Evolutionary conservation across 208 protist species (phyloP).

Genomic region (Trypanosoma boissoni): DNA sequence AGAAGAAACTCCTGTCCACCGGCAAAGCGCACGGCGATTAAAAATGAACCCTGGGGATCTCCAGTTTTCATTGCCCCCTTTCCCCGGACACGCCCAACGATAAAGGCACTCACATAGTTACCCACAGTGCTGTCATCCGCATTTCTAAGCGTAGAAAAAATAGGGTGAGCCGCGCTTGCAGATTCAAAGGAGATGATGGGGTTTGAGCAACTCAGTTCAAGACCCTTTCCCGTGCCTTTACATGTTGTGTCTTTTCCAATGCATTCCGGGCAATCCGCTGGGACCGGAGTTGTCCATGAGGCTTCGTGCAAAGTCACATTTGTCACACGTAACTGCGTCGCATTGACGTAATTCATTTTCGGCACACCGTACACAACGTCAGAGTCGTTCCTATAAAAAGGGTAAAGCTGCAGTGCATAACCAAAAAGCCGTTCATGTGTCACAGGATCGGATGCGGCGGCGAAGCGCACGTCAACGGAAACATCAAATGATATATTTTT

Average conservation of each 20-base stretch:
- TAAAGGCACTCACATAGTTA: conserved; percentile 35
- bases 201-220: conserved; percentile 48
- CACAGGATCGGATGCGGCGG: conserved; percentile 28
- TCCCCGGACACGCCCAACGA: conserved; percentile 59
- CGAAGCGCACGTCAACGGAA: conserved; percentile 54
- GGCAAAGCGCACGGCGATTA: conserved; percentile 39
- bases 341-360: conserved; percentile 31
- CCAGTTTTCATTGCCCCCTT: conserved; percentile 30
- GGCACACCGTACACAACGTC: conserved; percentile 25
- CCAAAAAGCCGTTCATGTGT: conserved; percentile 74
- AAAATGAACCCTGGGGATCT: conserved; percentile 52
- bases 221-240: conserved; percentile 37
- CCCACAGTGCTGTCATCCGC: not conserved
- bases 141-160: not conserved
- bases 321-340: conserved; percentile 25
- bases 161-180: not conserved
- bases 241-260: conserved; percentile 57
- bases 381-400: conserved; percentile 30
- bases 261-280: conserved; percentile 61
- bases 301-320: conserved; percentile 41
- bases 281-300: conserved; percentile 56
- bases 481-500: conserved; percentile 9
- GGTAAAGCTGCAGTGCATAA: conserved; percentile 71
- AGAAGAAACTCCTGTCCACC: conserved; percentile 45
- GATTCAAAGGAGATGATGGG: conserved; percentile 53